Evolutionary conservation across 2,329 filamentous ascomycete species (phyloP).

Genomic region (Fusarium sp.): DNA sequence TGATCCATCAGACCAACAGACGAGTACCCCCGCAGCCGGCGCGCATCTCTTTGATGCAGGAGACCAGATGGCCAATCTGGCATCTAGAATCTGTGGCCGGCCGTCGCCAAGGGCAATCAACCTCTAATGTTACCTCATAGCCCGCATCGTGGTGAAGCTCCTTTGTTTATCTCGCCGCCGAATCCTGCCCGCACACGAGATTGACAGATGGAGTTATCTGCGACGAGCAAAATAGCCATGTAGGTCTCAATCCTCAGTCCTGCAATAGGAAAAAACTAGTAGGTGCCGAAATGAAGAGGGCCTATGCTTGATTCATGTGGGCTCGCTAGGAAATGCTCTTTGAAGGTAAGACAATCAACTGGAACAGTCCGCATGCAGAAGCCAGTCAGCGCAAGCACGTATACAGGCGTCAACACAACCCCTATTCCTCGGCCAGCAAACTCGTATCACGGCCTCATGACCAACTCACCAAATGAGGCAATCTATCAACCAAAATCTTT

Average conservation of each 20-base stretch:
- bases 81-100: slow-evolving; percentile 17
- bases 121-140: not conserved
- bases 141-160: not conserved
- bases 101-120: slow-evolving; percentile 1
- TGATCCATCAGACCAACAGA: not conserved
- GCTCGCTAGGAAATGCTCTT: not conserved
- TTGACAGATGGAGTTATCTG: not conserved
- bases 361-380: not conserved
- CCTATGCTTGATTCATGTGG: slow-evolving; percentile 4
- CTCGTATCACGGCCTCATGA: not conserved
- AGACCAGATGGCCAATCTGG: slow-evolving; percentile 30
- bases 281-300: slow-evolving; percentile 30
- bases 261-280: not conserved
- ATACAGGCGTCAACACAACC: not conserved
- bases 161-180: not conserved
- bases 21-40: slow-evolving; percentile 5
- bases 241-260: slow-evolving; percentile 8
- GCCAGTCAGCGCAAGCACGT: not conserved
- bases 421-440: not conserved
- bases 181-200: slow-evolving; percentile 13
- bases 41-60: slow-evolving; percentile 30
- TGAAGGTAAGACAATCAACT: not conserved
- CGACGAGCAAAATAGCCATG: slow-evolving; percentile 1
- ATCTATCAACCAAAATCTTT: slow-evolving; percentile 1
- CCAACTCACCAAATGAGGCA: slow-evolving; percentile 7